These are phyloP conservation scores for Achaetomiella virescens DNA, from an alignment of 495 filamentous ascomycete genomes.

Conservation along the genomic window DNA sequence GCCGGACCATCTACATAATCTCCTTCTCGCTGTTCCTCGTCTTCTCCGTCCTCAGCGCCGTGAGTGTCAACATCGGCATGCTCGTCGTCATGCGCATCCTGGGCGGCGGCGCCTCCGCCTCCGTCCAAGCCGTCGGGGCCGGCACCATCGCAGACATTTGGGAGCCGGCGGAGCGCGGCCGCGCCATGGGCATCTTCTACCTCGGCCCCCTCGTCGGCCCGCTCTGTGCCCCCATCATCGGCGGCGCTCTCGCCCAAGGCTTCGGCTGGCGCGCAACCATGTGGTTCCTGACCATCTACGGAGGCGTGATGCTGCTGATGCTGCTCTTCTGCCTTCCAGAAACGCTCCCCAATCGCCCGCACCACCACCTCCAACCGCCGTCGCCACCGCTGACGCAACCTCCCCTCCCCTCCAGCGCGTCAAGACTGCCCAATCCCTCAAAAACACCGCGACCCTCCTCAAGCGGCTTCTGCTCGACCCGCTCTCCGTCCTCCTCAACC, in stretches of 20 bases:
- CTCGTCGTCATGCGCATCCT: constrained; percentile 79
- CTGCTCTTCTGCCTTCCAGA: constrained; percentile 68
- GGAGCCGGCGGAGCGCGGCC: constrained; percentile 72
- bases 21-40: constrained; percentile 78
- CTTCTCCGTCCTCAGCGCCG: constrained; percentile 66
- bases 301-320: constrained; percentile 55
- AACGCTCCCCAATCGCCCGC: constrained; percentile 43
- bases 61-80: constrained; percentile 74
- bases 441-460: constrained; percentile 43
- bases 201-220: constrained; percentile 84
- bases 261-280: constrained; percentile 80
- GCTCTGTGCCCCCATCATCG: constrained; percentile 78
- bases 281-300: constrained; percentile 81
- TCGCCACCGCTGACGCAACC: background rate
- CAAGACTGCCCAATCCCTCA: constrained; percentile 59
- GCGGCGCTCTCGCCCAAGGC: constrained; percentile 63
- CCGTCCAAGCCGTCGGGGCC: constrained; percentile 87
- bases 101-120: constrained; percentile 76
- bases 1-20: constrained; percentile 76
- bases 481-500: constrained; percentile 66
- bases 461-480: constrained; percentile 75
- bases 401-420: constrained; percentile 31
- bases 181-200: constrained; percentile 91
- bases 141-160: constrained; percentile 92
- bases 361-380: background rate